Conservation (phyloP, 1,139 yeast species). For the Torulaspora globosa region DNA sequence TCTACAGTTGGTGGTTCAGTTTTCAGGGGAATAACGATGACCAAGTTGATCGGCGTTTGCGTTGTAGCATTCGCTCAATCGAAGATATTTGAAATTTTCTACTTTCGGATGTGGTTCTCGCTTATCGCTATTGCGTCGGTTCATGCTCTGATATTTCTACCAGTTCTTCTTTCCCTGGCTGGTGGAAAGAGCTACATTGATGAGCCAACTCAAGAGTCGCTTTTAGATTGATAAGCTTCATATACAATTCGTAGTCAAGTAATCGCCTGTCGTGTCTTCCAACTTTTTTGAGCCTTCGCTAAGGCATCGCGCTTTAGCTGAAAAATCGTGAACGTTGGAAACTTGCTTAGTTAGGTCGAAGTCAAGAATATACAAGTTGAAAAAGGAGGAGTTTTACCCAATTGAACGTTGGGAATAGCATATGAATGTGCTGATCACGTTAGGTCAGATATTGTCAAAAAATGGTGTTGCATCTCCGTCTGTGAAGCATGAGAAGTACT, state of each 20-base stretch:
- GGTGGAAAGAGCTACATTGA: slow-evolving; percentile 48
- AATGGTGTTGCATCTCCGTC: slow-evolving; percentile 13
- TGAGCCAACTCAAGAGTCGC: slow-evolving; percentile 7
- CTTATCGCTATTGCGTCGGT: slow-evolving; percentile 70
- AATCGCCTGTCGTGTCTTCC: neutral
- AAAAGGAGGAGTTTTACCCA: neutral
- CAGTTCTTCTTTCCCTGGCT: slow-evolving; percentile 60
- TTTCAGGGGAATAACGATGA: slow-evolving; percentile 81
- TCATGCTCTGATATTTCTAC: slow-evolving; percentile 75
- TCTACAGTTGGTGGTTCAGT: slow-evolving; percentile 81
- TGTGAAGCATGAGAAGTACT: slow-evolving; percentile 9
- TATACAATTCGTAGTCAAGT: neutral
- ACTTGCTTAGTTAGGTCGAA: neutral
- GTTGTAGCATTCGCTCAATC: slow-evolving; percentile 85
- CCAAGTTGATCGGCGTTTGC: slow-evolving; percentile 81
- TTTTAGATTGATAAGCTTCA: neutral
- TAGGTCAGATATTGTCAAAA: slow-evolving; percentile 16
- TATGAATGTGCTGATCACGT: slow-evolving; percentile 23
- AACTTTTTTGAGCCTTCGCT: neutral
- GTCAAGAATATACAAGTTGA: neutral
- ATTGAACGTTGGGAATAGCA: neutral
- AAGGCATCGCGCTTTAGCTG: neutral
- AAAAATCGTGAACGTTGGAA: neutral
- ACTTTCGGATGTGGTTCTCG: slow-evolving; percentile 94
- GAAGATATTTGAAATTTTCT: slow-evolving; percentile 83